Conservation (phyloP, 768 basidiomycete genomes). For the Lepiota brunneoincarnata region DNA sequence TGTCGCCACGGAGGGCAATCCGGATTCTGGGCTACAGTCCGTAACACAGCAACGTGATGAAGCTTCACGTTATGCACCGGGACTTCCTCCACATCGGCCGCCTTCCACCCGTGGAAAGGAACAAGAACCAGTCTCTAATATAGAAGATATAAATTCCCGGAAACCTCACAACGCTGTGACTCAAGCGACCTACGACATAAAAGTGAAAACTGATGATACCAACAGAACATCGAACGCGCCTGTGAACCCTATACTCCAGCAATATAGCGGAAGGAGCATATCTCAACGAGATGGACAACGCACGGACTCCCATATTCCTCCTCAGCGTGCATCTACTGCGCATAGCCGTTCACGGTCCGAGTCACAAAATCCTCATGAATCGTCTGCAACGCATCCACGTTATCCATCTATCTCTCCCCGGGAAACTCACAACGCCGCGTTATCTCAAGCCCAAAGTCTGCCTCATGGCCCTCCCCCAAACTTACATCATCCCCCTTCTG, state of each 20-base stretch:
- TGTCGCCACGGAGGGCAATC: neutral
- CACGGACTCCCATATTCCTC: neutral
- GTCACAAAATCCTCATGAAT: constrained; percentile 2
- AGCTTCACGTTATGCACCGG: neutral
- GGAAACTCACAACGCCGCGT: neutral
- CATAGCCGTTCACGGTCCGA: constrained; percentile 10
- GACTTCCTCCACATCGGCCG: neutral
- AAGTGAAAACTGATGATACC: neutral
- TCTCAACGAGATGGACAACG: constrained; percentile 1
- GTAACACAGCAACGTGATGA: neutral
- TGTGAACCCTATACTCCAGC: neutral
- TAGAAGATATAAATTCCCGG: neutral
- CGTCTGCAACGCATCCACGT: neutral
- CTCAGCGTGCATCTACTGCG: neutral
- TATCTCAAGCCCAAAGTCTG: neutral
- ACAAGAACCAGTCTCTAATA: constrained; percentile 4
- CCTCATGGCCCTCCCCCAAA: neutral
- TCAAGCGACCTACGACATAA: neutral
- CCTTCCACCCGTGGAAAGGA: neutral
- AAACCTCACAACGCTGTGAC: neutral
- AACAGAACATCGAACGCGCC: constrained; percentile 2
- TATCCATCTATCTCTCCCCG: neutral
- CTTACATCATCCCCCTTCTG: constrained; percentile 1
- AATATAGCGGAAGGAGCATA: neutral
- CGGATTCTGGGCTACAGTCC: neutral